Conservation (phyloP, 2,329 filamentous ascomycete species). For the Sarocladium kiliense region DNA sequence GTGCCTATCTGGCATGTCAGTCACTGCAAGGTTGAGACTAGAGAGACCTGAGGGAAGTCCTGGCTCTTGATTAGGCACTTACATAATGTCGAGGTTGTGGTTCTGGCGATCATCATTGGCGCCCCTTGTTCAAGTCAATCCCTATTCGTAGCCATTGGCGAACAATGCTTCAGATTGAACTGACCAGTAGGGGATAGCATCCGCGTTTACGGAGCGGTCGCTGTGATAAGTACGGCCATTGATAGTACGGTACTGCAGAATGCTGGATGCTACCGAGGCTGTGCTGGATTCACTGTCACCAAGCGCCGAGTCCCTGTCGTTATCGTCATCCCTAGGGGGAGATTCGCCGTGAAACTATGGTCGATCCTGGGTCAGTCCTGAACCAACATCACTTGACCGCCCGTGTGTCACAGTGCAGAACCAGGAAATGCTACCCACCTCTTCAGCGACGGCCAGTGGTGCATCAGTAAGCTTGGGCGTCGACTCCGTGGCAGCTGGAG, state of each 20-base stretch:
- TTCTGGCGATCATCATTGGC: slow-evolving; percentile 19
- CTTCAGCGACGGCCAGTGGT: too few species aligned
- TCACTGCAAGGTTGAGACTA: too few species aligned
- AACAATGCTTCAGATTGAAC: neutral
- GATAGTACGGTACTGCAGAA: slow-evolving; percentile 23
- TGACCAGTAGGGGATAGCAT: neutral
- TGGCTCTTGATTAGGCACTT: neutral
- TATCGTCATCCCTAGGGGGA: neutral
- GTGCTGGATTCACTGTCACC: slow-evolving; percentile 11
- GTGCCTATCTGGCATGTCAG: slow-evolving; percentile 14
- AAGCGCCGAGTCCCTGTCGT: neutral
- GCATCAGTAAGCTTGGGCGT: too few species aligned
- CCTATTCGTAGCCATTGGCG: neutral
- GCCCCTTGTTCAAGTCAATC: neutral
- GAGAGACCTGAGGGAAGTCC: too few species aligned
- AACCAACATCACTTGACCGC: too few species aligned
- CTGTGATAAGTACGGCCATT: slow-evolving; percentile 25
- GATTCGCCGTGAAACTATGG: too few species aligned
- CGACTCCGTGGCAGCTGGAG: too few species aligned
- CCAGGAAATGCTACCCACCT: too few species aligned
- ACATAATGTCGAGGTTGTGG: neutral
- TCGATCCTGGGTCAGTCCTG: too few species aligned
- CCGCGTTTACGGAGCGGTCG: slow-evolving; percentile 12
- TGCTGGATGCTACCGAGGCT: slow-evolving; percentile 22
- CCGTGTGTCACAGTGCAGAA: too few species aligned